Percentiles rank a stretch among this genome's conserved stretches.
Evolutionary conservation across 768 basidiomycete genomes (phyloP).

Genomic region (Cystobasidium onofrii): DNA sequence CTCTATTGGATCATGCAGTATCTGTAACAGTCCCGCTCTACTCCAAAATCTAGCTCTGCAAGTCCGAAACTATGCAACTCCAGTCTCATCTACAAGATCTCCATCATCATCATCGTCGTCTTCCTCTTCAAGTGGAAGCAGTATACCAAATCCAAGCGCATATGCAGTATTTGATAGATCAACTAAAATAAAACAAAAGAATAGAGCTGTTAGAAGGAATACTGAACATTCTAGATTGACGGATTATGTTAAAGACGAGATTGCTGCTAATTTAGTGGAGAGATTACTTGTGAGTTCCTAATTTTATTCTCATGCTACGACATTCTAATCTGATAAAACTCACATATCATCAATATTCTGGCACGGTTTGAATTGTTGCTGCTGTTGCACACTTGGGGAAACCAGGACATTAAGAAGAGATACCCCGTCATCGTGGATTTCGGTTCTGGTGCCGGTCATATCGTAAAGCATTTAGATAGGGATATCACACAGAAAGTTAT

Average conservation of each 20-base stretch:
- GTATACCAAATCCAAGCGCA: slow-evolving; percentile 20
- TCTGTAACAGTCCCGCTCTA: background rate
- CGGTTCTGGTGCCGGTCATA: slow-evolving; percentile 83
- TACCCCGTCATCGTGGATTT: slow-evolving; percentile 75
- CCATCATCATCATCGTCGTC: background rate
- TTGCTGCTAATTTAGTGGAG: slow-evolving; percentile 83
- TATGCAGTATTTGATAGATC: slow-evolving; percentile 34
- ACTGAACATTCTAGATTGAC: slow-evolving; percentile 59
- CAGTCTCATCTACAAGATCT: background rate
- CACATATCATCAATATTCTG: no score
- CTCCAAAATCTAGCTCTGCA: background rate
- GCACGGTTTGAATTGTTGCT: no score
- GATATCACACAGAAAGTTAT: slow-evolving; percentile 62
- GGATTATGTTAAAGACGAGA: slow-evolving; percentile 84
- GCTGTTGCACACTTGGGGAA: no score
- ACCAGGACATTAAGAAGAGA: slow-evolving; percentile 88
- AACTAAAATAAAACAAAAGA: slow-evolving; percentile 31
- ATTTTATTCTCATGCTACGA: background rate
- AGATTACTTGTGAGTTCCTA: slow-evolving; percentile 61
- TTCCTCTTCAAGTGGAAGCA: background rate
- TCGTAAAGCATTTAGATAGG: slow-evolving; percentile 68
- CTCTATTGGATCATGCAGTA: background rate
- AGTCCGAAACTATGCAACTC: background rate
- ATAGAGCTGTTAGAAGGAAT: slow-evolving; percentile 21
- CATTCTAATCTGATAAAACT: no score